These are phyloP conservation scores for Penicillium mononematosum DNA, from an alignment of 495 filamentous ascomycete genomes.

Conservation along the genomic window DNA sequence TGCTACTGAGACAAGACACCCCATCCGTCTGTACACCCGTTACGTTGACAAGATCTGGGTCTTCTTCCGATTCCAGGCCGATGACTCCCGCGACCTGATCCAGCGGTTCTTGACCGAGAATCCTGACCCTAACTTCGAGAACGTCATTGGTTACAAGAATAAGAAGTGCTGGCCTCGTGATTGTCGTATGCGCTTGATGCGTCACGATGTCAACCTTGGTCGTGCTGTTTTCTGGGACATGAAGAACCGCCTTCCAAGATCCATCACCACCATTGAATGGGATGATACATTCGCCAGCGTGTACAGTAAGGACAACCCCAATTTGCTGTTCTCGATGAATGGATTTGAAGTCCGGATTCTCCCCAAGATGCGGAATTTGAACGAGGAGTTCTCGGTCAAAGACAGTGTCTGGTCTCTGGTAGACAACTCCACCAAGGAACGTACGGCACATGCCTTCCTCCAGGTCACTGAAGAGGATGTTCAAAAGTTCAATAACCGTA, in stretches of 20 bases:
- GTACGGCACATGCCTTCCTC: conserved; percentile 96
- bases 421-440: conserved; percentile 92
- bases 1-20: conserved; percentile 85
- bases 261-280: conserved; percentile 97
- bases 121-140: conserved; percentile 98
- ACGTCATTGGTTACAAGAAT: conserved; percentile 97
- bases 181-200: conserved; percentile 96
- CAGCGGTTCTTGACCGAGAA: conserved; percentile 98
- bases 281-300: conserved; percentile 99
- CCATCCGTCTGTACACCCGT: conserved; percentile 92
- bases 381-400: conserved; percentile 95
- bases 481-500: conserved; percentile 98
- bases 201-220: conserved; percentile 97
- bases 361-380: conserved; percentile 91
- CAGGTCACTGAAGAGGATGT: conserved; percentile 99
- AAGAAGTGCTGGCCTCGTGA: conserved; percentile 99
- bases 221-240: conserved; percentile 99
- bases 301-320: conserved; percentile 98
- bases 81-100: conserved; percentile 94
- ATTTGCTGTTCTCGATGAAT: conserved; percentile 95
- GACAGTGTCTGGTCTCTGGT: conserved; percentile 98
- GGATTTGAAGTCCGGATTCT: conserved; percentile 98
- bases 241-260: conserved; percentile 93
- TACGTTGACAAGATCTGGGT: conserved; percentile 99
- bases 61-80: conserved; percentile 87